Base-by-base conservation (phyloP, 2,329 filamentous ascomycete species). In the Fonsecaea pedrosoi region DNA sequence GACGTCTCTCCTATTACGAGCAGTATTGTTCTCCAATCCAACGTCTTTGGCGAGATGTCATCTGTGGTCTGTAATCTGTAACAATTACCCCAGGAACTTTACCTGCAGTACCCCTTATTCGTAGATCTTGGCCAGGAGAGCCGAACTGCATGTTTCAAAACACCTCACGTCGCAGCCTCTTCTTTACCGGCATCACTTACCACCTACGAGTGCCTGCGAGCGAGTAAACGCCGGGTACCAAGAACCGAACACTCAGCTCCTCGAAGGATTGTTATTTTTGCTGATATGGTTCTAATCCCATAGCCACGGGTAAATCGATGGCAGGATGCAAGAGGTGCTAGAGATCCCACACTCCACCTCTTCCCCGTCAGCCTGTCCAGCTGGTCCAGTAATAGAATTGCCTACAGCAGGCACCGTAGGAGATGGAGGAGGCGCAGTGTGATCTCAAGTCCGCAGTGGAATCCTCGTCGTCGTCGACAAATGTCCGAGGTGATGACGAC, bases 141-240 rank as follows among this genome's bases (percentile, higher is more conserved):
- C 40, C 18, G 18, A 25, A 25, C 25, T 25, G 25, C 25, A 25
- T 4, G 54, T 40, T 15, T 53, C 57, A 50, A 53, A 48, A 60
- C 42, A 60, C 34, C 40, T 35, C 1, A 54, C 53, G 34, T 61
- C 45, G 38, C 59, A 54, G 59, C 48, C 59, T 61, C 54, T 40
- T 40, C 9, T 13, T 10, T 10, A 10, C 8, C 37, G 37, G 13
- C 37, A 42, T 25, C 25, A 25, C 2, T 25, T 25, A 25, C 21
- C 21, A 21, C 21, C 21, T 21, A 21, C 21, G 21, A 21, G 21
- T 21, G 21, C 21, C 21, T 21, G 21, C 21, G 21, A 21, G 21
- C 21, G 21, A 18, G 40, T 10, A 10, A 13, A 40, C 7, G 18
- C 40, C 15, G 15, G 40, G 40, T 42, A 18, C 40, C 4, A 42